Percentiles rank a stretch among this genome's conserved stretches.
phyloP scores from a whole-genome alignment of 179 eudicot genomes.

The Monotropa hypopitys region DNA sequence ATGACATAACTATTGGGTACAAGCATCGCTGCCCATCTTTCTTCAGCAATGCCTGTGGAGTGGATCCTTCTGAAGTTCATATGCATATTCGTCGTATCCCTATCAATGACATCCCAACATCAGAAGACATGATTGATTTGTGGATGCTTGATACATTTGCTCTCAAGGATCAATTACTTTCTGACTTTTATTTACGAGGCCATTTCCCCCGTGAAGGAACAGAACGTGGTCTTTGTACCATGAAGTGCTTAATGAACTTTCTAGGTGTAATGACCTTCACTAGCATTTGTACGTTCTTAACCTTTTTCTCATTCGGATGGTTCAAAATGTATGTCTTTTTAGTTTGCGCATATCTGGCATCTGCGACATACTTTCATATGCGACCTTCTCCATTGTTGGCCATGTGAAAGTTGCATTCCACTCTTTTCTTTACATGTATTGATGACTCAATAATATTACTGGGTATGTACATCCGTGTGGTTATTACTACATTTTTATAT shows the following conservation, averaged over 20 bases:
- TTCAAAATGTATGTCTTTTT: conserved; percentile 44
- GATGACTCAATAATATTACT: no score
- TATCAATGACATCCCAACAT: conserved; percentile 34
- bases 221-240: conserved; percentile 37
- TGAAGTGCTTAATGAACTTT: conserved; percentile 39
- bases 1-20: conserved; percentile 85
- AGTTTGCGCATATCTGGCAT: conserved; percentile 52
- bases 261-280: conserved; percentile 43
- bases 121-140: conserved; percentile 43
- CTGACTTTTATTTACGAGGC: conserved; percentile 45
- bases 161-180: conserved; percentile 55
- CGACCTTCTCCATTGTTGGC: conserved; percentile 37
- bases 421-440: background rate
- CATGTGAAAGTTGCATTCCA: conserved; percentile 9
- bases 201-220: conserved; percentile 50
- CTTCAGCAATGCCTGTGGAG: conserved; percentile 72
- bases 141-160: conserved; percentile 61
- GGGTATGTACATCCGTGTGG: background rate
- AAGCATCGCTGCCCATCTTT: conserved; percentile 59
- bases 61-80: conserved; percentile 84
- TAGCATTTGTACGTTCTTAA: conserved; percentile 27
- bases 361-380: conserved; percentile 51
- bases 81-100: conserved; percentile 54
- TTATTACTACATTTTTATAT: background rate
- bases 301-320: conserved; percentile 47